phyloP scores from a whole-genome alignment of 2,329 filamentous ascomycete genomes.

The Cladophialophora yegresii region DNA sequence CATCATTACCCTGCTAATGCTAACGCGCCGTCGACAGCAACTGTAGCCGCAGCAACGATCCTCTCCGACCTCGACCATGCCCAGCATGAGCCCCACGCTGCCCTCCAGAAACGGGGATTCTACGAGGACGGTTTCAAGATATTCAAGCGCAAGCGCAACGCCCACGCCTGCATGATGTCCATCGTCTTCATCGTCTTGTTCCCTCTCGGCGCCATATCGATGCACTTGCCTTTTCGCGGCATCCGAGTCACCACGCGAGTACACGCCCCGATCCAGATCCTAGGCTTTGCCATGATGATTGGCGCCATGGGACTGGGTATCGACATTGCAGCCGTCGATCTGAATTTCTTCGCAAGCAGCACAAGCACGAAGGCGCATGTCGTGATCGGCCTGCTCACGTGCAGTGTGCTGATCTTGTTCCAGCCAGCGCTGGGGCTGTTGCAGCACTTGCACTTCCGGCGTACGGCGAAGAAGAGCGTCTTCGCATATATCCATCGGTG shows the following conservation, averaged over 20 bases:
- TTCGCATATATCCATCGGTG: slow-evolving; percentile 55
- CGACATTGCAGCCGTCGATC: slow-evolving; percentile 45
- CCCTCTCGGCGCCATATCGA: slow-evolving; percentile 39
- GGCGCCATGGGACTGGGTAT: slow-evolving; percentile 56
- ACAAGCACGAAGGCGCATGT: slow-evolving; percentile 19
- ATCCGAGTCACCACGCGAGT: slow-evolving; percentile 42
- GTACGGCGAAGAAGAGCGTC: slow-evolving; percentile 40
- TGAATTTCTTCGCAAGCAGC: slow-evolving; percentile 18
- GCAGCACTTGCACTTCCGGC: slow-evolving; percentile 56
- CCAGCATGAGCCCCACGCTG: neutral
- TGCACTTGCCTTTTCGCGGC: slow-evolving; percentile 44
- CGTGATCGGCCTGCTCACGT: slow-evolving; percentile 21
- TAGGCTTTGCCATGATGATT: slow-evolving; percentile 52
- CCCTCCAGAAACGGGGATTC: slow-evolving; percentile 17
- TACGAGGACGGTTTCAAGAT: slow-evolving; percentile 23
- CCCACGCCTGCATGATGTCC: slow-evolving; percentile 46
- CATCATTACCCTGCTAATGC: neutral
- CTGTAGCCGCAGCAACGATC: slow-evolving; percentile 2
- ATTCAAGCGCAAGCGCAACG: slow-evolving; percentile 23
- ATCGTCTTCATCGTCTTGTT: slow-evolving; percentile 47
- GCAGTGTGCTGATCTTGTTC: slow-evolving; percentile 54
- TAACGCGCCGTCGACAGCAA: slow-evolving; percentile 1
- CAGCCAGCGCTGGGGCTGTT: slow-evolving; percentile 55
- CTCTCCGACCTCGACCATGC: neutral
- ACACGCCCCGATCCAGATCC: slow-evolving; percentile 50